Evolutionary conservation across 768 basidiomycete genomes (phyloP).

Genomic region (Coprinopsis cinerea): DNA sequence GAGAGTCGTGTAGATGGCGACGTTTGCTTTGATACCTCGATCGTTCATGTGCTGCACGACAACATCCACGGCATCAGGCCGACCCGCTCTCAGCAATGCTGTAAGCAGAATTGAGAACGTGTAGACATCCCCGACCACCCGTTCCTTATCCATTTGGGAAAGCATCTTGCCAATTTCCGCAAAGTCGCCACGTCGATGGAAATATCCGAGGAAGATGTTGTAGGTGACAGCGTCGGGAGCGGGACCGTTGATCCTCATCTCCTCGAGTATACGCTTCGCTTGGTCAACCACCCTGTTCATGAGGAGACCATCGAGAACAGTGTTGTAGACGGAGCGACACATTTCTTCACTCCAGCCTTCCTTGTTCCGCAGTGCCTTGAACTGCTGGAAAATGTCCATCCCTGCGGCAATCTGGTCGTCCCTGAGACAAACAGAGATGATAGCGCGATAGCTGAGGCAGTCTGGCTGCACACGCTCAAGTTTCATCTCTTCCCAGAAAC

Average conservation of each 20-base stretch:
- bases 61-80: constrained; percentile 57
- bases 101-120: constrained; percentile 86
- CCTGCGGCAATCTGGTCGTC: constrained; percentile 47
- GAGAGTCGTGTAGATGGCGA: constrained; percentile 72
- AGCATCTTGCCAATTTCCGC: constrained; percentile 53
- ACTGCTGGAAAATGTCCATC: constrained; percentile 43
- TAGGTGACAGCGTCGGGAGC: constrained; percentile 68
- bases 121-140: constrained; percentile 68
- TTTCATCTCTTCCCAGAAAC: constrained; percentile 61
- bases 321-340: constrained; percentile 56
- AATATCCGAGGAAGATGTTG: constrained; percentile 74
- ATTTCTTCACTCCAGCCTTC: constrained; percentile 16
- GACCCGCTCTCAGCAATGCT: constrained; percentile 63
- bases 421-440: constrained; percentile 58
- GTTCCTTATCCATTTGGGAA: constrained; percentile 45
- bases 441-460: constrained; percentile 57
- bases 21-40: constrained; percentile 68
- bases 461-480: constrained; percentile 54
- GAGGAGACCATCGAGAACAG: constrained; percentile 67
- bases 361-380: constrained; percentile 32
- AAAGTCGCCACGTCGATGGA: constrained; percentile 59
- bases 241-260: constrained; percentile 46
- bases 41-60: constrained; percentile 71
- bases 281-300: constrained; percentile 31
- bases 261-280: constrained; percentile 35